Percentiles rank a stretch among this genome's conserved stretches.
These are phyloP conservation scores for Stipa capillata DNA, from an alignment of 176 grass and related monocot species.

Conservation along the genomic window DNA sequence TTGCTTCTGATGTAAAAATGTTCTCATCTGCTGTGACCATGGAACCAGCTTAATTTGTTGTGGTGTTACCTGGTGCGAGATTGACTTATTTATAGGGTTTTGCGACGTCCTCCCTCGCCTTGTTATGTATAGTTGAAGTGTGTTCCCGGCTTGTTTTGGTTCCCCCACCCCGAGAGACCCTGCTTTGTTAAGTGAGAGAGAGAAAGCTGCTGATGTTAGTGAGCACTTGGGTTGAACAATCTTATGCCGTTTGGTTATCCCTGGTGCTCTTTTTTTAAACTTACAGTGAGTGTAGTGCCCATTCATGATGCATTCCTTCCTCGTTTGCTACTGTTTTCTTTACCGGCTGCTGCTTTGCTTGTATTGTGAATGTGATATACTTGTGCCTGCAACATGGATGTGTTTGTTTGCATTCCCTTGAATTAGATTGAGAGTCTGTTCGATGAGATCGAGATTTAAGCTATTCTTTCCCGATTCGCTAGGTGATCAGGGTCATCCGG, in stretches of 20 bases:
- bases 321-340: background rate
- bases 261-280: background rate
- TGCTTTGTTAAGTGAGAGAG: slow-evolving; percentile 24
- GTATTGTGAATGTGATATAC: background rate
- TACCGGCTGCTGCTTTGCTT: background rate
- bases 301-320: background rate
- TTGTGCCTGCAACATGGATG: background rate
- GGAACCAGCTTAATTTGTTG: slow-evolving; percentile 9
- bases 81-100: slow-evolving; percentile 54
- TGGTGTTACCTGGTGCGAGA: slow-evolving; percentile 39
- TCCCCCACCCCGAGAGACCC: slow-evolving; percentile 9
- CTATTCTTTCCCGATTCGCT: too few relatives aligned
- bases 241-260: slow-evolving; percentile 3
- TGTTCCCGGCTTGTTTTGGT: slow-evolving; percentile 25
- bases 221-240: slow-evolving; percentile 21
- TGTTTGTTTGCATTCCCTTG: background rate
- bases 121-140: slow-evolving; percentile 69
- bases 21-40: background rate
- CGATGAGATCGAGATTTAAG: too few relatives aligned
- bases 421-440: too few relatives aligned
- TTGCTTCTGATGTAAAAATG: slow-evolving; percentile 59
- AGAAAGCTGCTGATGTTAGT: slow-evolving; percentile 33
- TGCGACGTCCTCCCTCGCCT: slow-evolving; percentile 5
- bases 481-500: too few relatives aligned
- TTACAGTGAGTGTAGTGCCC: background rate